Percentiles rank a stretch among this genome's conserved stretches.
phyloP scores from a whole-genome alignment of 2,329 filamentous ascomycete species.

The Cordyceps cicadae region DNA sequence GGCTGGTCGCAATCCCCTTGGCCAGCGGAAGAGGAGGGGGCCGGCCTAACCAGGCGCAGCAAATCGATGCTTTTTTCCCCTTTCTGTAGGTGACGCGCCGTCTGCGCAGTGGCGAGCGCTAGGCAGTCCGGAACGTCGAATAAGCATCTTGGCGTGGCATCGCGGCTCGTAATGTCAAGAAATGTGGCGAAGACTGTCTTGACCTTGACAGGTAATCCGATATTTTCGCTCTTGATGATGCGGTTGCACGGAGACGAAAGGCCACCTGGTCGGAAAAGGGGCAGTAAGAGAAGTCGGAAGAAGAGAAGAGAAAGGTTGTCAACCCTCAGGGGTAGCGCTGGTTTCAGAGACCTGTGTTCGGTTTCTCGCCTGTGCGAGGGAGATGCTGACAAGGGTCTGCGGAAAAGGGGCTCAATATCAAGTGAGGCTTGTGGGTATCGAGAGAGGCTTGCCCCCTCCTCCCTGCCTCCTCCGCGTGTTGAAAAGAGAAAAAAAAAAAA shows the following conservation, averaged over 20 bases:
- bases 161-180: not conserved
- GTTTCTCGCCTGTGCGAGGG: constrained; percentile 16
- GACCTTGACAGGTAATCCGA: not conserved
- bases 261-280: not conserved
- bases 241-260: not conserved
- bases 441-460: not conserved
- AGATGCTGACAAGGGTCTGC: constrained; percentile 15
- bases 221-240: not conserved
- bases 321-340: constrained; percentile 2
- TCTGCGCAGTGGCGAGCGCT: not conserved
- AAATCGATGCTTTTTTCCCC: not conserved
- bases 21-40: not conserved
- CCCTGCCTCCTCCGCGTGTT: not conserved
- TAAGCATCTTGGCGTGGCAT: not conserved
- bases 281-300: no score
- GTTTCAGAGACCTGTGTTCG: constrained; percentile 16
- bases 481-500: constrained; percentile 2
- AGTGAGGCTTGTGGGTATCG: constrained; percentile 16
- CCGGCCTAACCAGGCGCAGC: not conserved
- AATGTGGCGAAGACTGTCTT: not conserved
- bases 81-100: not conserved
- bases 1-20: not conserved
- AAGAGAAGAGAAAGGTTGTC: not conserved
- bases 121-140: not conserved
- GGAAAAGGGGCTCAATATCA: constrained; percentile 18